Percentiles rank a stretch among this genome's conserved stretches.
Conservation (phyloP, 805 yeast genomes). For the Saturnispora sanitii region DNA sequence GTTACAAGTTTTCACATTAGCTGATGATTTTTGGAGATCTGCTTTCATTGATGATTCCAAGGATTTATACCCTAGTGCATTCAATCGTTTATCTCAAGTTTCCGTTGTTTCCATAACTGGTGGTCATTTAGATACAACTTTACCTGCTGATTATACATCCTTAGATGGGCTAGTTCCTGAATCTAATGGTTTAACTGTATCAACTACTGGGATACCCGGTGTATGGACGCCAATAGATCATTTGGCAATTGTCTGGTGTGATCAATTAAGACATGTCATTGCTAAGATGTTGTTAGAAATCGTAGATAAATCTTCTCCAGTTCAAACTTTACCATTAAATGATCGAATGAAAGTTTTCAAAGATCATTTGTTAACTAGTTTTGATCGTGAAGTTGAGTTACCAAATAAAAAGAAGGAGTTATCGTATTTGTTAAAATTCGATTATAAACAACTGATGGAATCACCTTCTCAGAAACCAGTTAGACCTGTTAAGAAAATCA, state of each 20-base stretch:
- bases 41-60: slow-evolving; percentile 32
- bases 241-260: slow-evolving; percentile 94
- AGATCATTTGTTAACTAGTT: slow-evolving; percentile 40
- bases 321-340: slow-evolving; percentile 41
- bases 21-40: slow-evolving; percentile 72
- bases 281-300: slow-evolving; percentile 52
- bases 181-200: slow-evolving; percentile 70
- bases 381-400: slow-evolving; percentile 29
- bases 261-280: slow-evolving; percentile 61
- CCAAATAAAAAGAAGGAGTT: slow-evolving; percentile 11
- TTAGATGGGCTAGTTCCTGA: slow-evolving; percentile 63
- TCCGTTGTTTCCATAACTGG: slow-evolving; percentile 83
- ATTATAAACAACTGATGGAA: slow-evolving; percentile 25
- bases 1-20: slow-evolving; percentile 57
- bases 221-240: slow-evolving; percentile 96
- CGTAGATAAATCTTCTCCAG: slow-evolving; percentile 37
- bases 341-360: slow-evolving; percentile 53
- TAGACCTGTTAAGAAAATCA: slow-evolving; percentile 19
- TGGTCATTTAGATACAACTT: slow-evolving; percentile 63
- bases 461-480: slow-evolving; percentile 24
- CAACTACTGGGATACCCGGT: slow-evolving; percentile 74
- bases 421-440: slow-evolving; percentile 23
- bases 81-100: slow-evolving; percentile 42
- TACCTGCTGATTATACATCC: slow-evolving; percentile 87
- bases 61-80: slow-evolving; percentile 27